Evolutionary conservation across 495 filamentous ascomycete species (phyloP).

Genomic region (Hypoxylon lienhwacheense): DNA sequence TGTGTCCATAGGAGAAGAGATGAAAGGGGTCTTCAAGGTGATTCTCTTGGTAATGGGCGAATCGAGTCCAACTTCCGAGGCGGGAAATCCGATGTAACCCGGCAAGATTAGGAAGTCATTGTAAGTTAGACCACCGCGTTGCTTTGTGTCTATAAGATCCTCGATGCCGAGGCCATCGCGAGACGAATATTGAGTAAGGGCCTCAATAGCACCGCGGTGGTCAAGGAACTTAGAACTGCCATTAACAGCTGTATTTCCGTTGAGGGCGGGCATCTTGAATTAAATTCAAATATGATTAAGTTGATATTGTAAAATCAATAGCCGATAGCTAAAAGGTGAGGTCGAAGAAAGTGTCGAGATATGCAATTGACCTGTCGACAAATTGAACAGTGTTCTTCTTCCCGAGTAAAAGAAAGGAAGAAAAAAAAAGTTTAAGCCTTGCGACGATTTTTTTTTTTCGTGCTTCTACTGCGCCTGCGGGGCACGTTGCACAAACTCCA

Average conservation of each 20-base stretch:
- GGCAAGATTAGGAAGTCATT: conserved; percentile 65
- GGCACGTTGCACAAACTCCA: conserved; percentile 17
- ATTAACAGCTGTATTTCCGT: conserved; percentile 39
- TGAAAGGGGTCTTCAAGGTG: conserved; percentile 87
- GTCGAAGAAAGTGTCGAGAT: conserved; percentile 44
- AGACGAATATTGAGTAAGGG: conserved; percentile 72
- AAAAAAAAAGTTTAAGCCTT: conserved; percentile 47
- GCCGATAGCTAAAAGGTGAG: conserved; percentile 20
- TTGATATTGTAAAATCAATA: neutral
- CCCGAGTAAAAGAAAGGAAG: conserved; percentile 58
- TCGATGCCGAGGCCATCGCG: conserved; percentile 83
- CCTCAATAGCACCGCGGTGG: conserved; percentile 69
- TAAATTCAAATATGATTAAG: too few species aligned
- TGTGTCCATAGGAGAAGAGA: conserved; percentile 99
- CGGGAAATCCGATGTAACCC: conserved; percentile 75
- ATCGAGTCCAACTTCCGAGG: conserved; percentile 84
- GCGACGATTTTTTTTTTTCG: conserved; percentile 20
- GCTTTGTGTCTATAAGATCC: conserved; percentile 81
- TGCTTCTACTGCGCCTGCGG: conserved; percentile 6
- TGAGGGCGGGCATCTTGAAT: conserved; percentile 30
- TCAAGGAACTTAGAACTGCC: conserved; percentile 47
- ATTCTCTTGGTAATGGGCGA: conserved; percentile 93
- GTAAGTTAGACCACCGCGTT: conserved; percentile 84
- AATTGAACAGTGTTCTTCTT: conserved; percentile 58
- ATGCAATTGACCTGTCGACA: conserved; percentile 50